Percentiles rank a stretch among this genome's conserved stretches.
phyloP scores from a whole-genome alignment of 2,329 filamentous ascomycete species.

The Alternaria ethzedia region DNA sequence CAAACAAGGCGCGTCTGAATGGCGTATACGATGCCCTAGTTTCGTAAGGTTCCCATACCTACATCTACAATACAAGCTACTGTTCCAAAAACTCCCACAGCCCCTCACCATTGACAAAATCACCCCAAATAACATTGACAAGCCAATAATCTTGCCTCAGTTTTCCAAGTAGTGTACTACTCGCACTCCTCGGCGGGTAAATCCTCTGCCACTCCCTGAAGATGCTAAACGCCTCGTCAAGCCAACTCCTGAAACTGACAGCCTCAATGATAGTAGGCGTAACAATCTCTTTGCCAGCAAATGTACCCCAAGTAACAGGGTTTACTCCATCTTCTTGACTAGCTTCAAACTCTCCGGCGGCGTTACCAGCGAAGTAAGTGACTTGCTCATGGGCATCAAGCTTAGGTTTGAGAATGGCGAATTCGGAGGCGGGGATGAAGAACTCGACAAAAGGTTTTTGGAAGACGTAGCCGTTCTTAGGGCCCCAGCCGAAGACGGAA shows the following conservation, averaged over 20 bases:
- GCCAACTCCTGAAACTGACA: slow-evolving; percentile 91
- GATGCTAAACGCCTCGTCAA: slow-evolving; percentile 93
- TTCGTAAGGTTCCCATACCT: background rate
- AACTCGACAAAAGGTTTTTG: slow-evolving; percentile 99
- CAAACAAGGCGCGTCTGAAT: too few species aligned
- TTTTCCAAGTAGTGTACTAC: slow-evolving; percentile 71
- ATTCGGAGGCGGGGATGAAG: slow-evolving; percentile 80
- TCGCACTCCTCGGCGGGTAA: slow-evolving; percentile 76
- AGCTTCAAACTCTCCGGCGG: slow-evolving; percentile 76
- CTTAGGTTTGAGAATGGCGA: slow-evolving; percentile 68
- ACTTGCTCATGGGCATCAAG: slow-evolving; percentile 72
- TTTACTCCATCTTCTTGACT: slow-evolving; percentile 74
- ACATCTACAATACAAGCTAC: background rate
- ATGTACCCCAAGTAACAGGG: slow-evolving; percentile 95
- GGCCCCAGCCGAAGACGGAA: slow-evolving; percentile 89
- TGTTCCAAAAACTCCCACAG: slow-evolving; percentile 70
- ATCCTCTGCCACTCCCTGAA: slow-evolving; percentile 93
- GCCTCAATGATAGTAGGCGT: slow-evolving; percentile 97
- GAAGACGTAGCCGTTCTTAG: slow-evolving; percentile 90
- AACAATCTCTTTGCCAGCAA: slow-evolving; percentile 93
- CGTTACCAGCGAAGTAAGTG: slow-evolving; percentile 88
- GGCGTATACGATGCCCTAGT: too few species aligned
- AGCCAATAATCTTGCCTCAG: slow-evolving; percentile 79
- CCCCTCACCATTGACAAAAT: slow-evolving; percentile 72
- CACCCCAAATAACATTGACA: slow-evolving; percentile 88